Conservation (phyloP, 352 stramenopile genomes). For the Labyrinthula sp. region DNA sequence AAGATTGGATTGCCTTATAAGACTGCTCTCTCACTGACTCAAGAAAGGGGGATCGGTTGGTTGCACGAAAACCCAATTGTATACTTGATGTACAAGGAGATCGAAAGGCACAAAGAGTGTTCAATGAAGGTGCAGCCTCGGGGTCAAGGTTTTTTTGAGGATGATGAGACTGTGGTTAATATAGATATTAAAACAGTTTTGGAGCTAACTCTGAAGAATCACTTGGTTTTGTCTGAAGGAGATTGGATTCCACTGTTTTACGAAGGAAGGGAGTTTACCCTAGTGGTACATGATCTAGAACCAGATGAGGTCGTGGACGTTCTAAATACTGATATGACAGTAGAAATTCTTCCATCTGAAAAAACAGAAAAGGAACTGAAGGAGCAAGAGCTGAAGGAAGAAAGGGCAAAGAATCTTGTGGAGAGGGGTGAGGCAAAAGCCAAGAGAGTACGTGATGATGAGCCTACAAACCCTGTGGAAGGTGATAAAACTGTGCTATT, state of each 20-base stretch:
- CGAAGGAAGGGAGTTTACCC: constrained; percentile 48
- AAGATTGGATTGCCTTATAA: constrained; percentile 51
- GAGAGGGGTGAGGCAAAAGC: constrained; percentile 30
- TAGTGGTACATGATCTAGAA: constrained; percentile 43
- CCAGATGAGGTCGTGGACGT: constrained; percentile 44
- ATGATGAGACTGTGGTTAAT: constrained; percentile 35
- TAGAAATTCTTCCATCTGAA: constrained; percentile 50
- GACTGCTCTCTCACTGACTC: constrained; percentile 46
- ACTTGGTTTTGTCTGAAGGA: constrained; percentile 44
- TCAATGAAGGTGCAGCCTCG: constrained; percentile 46
- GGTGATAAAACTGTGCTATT: too few relatives aligned
- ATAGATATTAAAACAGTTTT: constrained; percentile 57
- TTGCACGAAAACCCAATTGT: constrained; percentile 32
- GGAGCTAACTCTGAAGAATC: constrained; percentile 40
- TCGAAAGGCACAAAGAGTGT: constrained; percentile 42
- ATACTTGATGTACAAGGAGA: constrained; percentile 46
- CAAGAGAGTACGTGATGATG: constrained; percentile 34
- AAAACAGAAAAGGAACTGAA: constrained; percentile 35
- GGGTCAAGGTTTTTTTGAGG: constrained; percentile 43
- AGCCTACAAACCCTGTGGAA: too few relatives aligned
- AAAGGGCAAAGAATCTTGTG: neutral
- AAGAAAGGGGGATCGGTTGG: constrained; percentile 27
- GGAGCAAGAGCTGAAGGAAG: neutral
- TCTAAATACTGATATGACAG: constrained; percentile 53
- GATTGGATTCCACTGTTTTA: constrained; percentile 52